These are phyloP conservation scores for Colletotrichum tropicale DNA, from an alignment of 2,329 filamentous ascomycete genomes.

Conservation along the genomic window DNA sequence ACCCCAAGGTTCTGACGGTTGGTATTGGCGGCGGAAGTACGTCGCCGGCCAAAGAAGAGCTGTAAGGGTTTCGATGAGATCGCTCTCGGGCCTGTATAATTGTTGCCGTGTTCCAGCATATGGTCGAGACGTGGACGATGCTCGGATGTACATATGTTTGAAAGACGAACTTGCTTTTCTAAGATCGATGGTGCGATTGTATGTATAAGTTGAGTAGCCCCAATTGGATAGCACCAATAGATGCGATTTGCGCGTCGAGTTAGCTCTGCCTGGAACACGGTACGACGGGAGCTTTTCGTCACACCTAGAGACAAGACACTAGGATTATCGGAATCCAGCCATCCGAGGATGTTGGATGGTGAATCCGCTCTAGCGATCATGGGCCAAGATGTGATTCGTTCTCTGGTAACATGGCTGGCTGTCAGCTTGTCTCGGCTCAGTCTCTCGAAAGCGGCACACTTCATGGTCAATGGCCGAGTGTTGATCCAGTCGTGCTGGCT, in stretches of 20 bases:
- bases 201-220: neutral
- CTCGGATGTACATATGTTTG: neutral
- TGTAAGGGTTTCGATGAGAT: neutral
- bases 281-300: neutral
- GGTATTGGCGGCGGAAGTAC: conserved; percentile 51
- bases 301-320: neutral
- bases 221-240: neutral
- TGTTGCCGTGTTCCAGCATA: neutral
- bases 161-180: neutral
- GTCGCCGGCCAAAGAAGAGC: neutral
- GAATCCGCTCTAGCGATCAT: neutral
- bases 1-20: conserved; percentile 60
- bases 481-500: neutral
- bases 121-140: neutral
- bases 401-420: neutral
- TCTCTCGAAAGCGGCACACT: neutral
- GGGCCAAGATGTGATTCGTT: neutral
- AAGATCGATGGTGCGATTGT: neutral
- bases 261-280: neutral
- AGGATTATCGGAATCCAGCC: neutral
- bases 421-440: neutral
- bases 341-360: neutral
- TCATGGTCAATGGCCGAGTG: neutral
- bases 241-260: neutral
- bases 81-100: neutral